phyloP scores from a whole-genome alignment of 371 early-diverging fungal species.

The Mortierella sp. region DNA sequence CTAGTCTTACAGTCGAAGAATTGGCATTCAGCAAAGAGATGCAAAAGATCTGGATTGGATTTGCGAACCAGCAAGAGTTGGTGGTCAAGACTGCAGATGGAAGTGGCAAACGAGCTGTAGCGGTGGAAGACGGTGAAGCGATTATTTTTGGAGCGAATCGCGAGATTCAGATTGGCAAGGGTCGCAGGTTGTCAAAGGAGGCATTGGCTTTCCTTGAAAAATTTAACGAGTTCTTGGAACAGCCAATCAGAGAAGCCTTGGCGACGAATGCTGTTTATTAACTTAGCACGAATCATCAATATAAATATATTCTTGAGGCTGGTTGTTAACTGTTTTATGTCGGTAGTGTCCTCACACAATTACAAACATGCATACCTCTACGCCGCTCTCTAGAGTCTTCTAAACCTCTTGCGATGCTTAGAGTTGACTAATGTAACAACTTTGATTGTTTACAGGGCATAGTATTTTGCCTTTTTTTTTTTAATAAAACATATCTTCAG shows the following conservation, averaged over 20 bases:
- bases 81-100: background rate
- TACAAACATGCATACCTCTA: no score
- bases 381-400: no score
- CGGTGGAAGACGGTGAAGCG: constrained; percentile 6
- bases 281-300: constrained; percentile 19
- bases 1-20: constrained; percentile 5
- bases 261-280: constrained; percentile 26
- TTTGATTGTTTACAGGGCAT: no score
- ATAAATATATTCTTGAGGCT: no score
- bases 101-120: background rate
- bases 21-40: constrained; percentile 22
- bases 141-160: constrained; percentile 9
- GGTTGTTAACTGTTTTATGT: no score
- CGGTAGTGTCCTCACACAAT: no score
- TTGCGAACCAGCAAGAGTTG: constrained; percentile 16
- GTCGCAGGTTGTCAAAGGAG: background rate
- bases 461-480: no score
- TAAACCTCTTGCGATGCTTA: no score
- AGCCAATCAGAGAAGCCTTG: constrained; percentile 3
- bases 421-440: no score
- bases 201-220: background rate
- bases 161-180: constrained; percentile 5
- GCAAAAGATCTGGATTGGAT: constrained; percentile 26
- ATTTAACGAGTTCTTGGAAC: background rate
- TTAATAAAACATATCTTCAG: constrained; percentile 61